Conservation (phyloP, 306 rosid species). For the Casuarina cunninghamiana region DNA sequence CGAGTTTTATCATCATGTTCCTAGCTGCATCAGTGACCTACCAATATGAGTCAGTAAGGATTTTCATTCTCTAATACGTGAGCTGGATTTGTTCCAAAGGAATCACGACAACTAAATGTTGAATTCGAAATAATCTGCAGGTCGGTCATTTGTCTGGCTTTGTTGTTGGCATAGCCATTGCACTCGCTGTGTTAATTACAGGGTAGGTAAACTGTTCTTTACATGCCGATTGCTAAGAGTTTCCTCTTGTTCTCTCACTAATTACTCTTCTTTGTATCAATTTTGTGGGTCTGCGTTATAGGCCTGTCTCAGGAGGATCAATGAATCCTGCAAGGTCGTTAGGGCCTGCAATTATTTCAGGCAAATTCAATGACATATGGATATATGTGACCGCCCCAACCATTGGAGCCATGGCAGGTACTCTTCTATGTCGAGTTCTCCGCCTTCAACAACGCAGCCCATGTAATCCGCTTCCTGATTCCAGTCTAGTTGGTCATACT, state of each 20-base stretch:
- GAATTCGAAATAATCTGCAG: constrained; percentile 35
- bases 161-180: constrained; percentile 72
- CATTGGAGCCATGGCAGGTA: constrained; percentile 61
- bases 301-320: constrained; percentile 87
- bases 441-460: constrained; percentile 30
- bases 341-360: constrained; percentile 76
- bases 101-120: neutral
- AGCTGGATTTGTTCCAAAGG: neutral
- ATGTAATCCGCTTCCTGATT: constrained; percentile 24
- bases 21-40: constrained; percentile 60
- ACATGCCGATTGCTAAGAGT: neutral
- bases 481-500: constrained; percentile 16
- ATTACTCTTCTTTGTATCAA: neutral
- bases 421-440: constrained; percentile 40
- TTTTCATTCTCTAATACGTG: neutral
- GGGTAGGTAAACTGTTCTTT: constrained; percentile 42
- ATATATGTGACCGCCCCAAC: constrained; percentile 68
- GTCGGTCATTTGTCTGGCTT: constrained; percentile 72
- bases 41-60: constrained; percentile 59
- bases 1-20: constrained; percentile 75
- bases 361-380: constrained; percentile 71
- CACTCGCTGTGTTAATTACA: constrained; percentile 70
- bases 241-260: neutral
- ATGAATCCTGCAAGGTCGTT: constrained; percentile 92
- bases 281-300: constrained; percentile 25